Percentiles rank a stretch among this genome's conserved stretches.
phyloP scores from a whole-genome alignment of 1,284 basidiomycete species.

The Termitomyces sp. region DNA sequence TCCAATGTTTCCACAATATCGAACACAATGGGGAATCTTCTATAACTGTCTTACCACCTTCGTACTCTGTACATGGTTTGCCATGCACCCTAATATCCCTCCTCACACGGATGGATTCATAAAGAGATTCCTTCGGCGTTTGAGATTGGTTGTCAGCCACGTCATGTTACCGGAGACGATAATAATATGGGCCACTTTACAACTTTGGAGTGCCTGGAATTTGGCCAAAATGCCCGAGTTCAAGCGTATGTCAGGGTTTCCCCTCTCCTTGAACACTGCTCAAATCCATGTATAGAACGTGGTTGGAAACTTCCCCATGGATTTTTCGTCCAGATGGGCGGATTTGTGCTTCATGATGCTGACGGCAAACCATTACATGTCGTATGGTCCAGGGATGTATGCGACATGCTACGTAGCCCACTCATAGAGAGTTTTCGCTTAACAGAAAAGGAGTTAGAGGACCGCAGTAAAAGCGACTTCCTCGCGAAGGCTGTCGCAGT shows the following conservation, averaged over 20 bases:
- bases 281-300: slow-evolving; percentile 2
- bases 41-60: slow-evolving; percentile 1
- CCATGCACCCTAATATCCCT: slow-evolving; percentile 8
- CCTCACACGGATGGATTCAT: neutral
- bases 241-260: neutral
- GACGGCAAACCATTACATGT: slow-evolving; percentile 11
- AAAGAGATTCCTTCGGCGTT: neutral
- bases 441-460: slow-evolving; percentile 28
- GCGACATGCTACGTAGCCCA: slow-evolving; percentile 11
- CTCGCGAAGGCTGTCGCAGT: slow-evolving; percentile 30
- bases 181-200: slow-evolving; percentile 26
- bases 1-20: neutral
- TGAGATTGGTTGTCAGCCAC: slow-evolving; percentile 23
- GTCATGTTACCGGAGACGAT: slow-evolving; percentile 29
- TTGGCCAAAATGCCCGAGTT: slow-evolving; percentile 10
- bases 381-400: slow-evolving; percentile 11
- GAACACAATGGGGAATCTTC: neutral
- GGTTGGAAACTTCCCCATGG: slow-evolving; percentile 27
- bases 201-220: slow-evolving; percentile 22
- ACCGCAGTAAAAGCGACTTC: slow-evolving; percentile 32
- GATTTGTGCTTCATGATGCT: slow-evolving; percentile 21
- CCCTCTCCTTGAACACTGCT: neutral
- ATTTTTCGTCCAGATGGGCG: slow-evolving; percentile 29
- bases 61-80: neutral
- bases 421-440: slow-evolving; percentile 19